Base-by-base conservation (phyloP, 495 filamentous ascomycete species). In the Aspergillus diversus region DNA sequence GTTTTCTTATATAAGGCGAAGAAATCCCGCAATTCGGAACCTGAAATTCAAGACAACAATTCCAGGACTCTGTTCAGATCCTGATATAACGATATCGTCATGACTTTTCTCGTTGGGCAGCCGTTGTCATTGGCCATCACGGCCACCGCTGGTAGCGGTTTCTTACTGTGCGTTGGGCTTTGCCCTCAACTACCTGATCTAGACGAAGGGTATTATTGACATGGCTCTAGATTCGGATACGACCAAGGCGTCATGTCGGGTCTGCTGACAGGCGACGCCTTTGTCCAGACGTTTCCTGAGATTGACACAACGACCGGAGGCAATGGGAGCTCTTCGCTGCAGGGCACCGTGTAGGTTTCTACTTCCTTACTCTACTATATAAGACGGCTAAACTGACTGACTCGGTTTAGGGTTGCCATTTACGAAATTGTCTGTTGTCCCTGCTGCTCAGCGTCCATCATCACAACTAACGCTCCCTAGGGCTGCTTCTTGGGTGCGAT, bases 401-500 rank as follows among this genome's bases (percentile, higher is more conserved):
- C 55, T 12, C 9, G 15, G 13, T 16, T 33, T 52, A 73, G 71
- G 53, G 72, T 75, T 54, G 74, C 74, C 39, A 77, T 77, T 31
- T 77, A 77, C 37, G 74, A 77, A 54, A 77, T 77, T 31, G 72
- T 74, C 60, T 47, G 72, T 68, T 16, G 15, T 21, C 21, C 2
- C 12, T 21, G n/a, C 31, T 27, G 21, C 39, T 51, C 8, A 12
- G n/a, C 5, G 31, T 33, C 8, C 4, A 17, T 27, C 4, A 1
- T 4, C 0, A 33, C 6, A n/a, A 13, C 61, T 55, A 9, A 57
- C 31, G 42, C 15, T 7, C n/a, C 39, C 13, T 57, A 75, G 70
- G 86, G 84, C 34, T 87, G 83, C 63, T 85, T 87, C 63, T 64
- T 86, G n/a, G 85, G 86, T 33, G 83, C 85, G 31, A 69, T 87